A percentile compares a stretch with the other conserved stretches of the same genome.
Evolutionary conservation across 2,329 filamentous ascomycete species (phyloP).

Genomic region (Mycosphaerella arachidis): DNA sequence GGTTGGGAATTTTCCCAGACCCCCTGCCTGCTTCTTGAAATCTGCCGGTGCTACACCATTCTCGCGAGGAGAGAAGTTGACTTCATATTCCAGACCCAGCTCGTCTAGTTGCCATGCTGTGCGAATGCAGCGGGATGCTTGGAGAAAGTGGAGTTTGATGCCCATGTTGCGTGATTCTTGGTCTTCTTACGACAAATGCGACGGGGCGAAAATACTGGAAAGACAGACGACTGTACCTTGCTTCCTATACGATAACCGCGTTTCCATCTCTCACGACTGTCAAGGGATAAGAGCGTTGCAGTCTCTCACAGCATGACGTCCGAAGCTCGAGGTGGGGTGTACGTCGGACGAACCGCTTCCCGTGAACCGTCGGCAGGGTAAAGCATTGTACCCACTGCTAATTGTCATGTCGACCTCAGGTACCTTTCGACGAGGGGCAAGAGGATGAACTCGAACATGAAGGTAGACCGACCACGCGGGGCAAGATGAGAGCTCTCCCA

Average conservation of each 20-base stretch:
- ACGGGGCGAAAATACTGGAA: background rate
- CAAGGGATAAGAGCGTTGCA: background rate
- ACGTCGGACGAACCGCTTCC: background rate
- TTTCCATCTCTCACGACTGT: background rate
- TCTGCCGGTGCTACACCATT: constrained; percentile 39
- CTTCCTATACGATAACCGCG: background rate
- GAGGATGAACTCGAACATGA: background rate
- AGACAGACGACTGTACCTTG: background rate
- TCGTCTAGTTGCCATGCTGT: constrained; percentile 47
- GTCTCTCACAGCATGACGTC: background rate
- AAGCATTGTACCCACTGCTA: background rate
- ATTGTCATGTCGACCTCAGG: background rate
- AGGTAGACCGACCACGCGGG: background rate
- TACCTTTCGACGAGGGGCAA: background rate
- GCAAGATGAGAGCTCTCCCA: background rate
- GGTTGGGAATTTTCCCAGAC: constrained; percentile 45
- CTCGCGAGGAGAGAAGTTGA: constrained; percentile 39
- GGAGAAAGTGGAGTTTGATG: constrained; percentile 46
- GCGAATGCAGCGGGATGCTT: constrained; percentile 44
- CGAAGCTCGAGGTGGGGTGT: background rate
- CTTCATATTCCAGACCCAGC: constrained; percentile 39
- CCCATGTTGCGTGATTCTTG: background rate
- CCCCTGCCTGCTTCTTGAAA: constrained; percentile 41
- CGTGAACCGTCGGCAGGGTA: background rate
- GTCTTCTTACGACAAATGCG: background rate